Conservation (phyloP, 2,329 filamentous ascomycete species). For the Exutisphaerella laricina region DNA sequence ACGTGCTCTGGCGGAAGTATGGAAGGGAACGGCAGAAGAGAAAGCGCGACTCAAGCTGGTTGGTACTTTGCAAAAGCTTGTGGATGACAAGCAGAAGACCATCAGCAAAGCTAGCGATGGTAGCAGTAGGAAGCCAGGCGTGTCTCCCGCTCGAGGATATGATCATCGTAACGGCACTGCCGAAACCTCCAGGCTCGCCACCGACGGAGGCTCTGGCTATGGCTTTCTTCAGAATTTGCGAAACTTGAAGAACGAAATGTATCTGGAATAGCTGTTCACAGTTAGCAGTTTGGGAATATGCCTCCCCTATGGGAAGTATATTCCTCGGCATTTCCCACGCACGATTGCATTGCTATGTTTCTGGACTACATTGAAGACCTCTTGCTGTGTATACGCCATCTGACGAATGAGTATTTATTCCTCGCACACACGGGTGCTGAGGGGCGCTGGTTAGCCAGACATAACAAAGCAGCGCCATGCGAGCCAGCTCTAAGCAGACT, state of each 20-base stretch:
- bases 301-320: no score
- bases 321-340: no score
- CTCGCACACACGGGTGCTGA: no score
- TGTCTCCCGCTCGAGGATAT: slow-evolving; percentile 19
- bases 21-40: slow-evolving; percentile 95
- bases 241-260: slow-evolving; percentile 37
- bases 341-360: no score
- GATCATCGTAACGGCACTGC: slow-evolving; percentile 29
- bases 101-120: slow-evolving; percentile 34
- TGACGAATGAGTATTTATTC: no score
- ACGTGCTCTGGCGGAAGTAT: slow-evolving; percentile 69
- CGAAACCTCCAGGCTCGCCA: slow-evolving; percentile 19
- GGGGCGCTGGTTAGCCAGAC: no score
- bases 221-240: slow-evolving; percentile 51
- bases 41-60: slow-evolving; percentile 77
- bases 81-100: slow-evolving; percentile 63
- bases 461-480: no score
- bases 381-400: no score
- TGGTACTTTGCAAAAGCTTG: slow-evolving; percentile 71
- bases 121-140: slow-evolving; percentile 12
- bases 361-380: no score
- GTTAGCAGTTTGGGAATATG: no score
- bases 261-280: no score
- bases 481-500: no score
- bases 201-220: slow-evolving; percentile 37